A percentile compares a stretch with the other conserved stretches of the same genome.
Evolutionary conservation across 1,139 yeast genomes (phyloP).

Genomic region (Candida frijolesensis): DNA sequence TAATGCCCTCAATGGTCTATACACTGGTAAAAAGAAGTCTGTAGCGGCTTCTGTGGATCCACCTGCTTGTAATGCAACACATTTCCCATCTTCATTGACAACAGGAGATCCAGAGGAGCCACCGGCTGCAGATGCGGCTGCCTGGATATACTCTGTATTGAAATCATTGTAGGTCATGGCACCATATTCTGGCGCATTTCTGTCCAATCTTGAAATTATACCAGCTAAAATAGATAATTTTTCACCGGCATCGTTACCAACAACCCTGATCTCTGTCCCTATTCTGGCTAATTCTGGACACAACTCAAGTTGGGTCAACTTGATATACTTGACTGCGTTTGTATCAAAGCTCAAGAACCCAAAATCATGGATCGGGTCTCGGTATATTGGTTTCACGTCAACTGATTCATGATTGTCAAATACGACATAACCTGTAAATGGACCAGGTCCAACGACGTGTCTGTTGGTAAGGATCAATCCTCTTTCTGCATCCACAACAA

Average conservation of each 20-base stretch:
- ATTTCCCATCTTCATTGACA: slow-evolving; percentile 82
- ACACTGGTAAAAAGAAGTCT: slow-evolving; percentile 86
- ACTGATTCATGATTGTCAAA: slow-evolving; percentile 96
- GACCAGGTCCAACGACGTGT: slow-evolving; percentile 95
- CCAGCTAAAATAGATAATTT: slow-evolving; percentile 87
- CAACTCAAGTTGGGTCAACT: slow-evolving; percentile 64
- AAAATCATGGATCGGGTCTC: slow-evolving; percentile 87
- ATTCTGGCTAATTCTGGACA: slow-evolving; percentile 83
- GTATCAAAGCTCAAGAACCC: slow-evolving; percentile 82
- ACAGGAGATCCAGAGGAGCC: slow-evolving; percentile 97
- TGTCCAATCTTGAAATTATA: slow-evolving; percentile 84
- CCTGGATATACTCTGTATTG: slow-evolving; percentile 94
- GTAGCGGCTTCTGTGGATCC: slow-evolving; percentile 92
- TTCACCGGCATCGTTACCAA: slow-evolving; percentile 97
- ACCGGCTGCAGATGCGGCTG: slow-evolving; percentile 94
- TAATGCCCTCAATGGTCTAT: slow-evolving; percentile 80
- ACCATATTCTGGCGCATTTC: slow-evolving; percentile 96
- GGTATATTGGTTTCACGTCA: slow-evolving; percentile 77
- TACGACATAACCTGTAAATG: slow-evolving; percentile 86
- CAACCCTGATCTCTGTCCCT: slow-evolving; percentile 90
- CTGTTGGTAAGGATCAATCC: slow-evolving; percentile 90
- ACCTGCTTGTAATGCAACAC: slow-evolving; percentile 93
- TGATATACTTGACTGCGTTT: slow-evolving; percentile 68
- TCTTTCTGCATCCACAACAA: slow-evolving; percentile 80
- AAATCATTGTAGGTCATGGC: slow-evolving; percentile 88